Evolutionary conservation across 306 rosid species (phyloP).

Genomic region (Alnus rubra): DNA sequence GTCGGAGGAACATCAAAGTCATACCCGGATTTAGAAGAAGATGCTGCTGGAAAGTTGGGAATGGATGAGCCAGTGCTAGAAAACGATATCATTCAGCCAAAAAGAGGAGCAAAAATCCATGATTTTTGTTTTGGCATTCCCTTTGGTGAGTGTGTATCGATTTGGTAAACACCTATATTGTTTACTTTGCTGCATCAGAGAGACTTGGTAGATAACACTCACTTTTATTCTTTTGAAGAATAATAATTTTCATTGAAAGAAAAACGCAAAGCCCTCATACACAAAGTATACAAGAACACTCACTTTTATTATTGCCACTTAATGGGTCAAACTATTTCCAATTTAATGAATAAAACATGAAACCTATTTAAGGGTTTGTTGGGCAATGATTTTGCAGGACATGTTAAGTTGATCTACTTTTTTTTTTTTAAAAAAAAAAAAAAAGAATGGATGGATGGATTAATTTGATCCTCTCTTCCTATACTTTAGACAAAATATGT

Average conservation of each 20-base stretch:
- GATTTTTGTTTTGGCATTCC: constrained; percentile 98
- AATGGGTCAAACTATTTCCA: not conserved
- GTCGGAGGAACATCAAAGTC: constrained; percentile 40
- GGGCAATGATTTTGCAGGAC: not conserved
- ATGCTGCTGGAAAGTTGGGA: constrained; percentile 37
- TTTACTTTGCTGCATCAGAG: not conserved
- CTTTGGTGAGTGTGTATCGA: constrained; percentile 58
- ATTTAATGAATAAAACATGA: not conserved
- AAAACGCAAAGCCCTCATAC: no score
- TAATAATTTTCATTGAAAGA: no score
- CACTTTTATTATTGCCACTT: not conserved
- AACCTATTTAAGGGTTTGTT: not conserved
- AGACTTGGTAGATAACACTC: constrained; percentile 9
- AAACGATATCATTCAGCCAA: constrained; percentile 34
- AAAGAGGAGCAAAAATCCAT: constrained; percentile 72
- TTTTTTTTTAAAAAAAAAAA: not conserved
- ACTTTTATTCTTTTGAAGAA: not conserved
- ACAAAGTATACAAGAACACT: no score
- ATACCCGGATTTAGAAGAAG: constrained; percentile 34
- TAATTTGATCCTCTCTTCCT: not conserved
- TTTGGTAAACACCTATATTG: constrained; percentile 1
- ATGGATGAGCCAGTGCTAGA: constrained; percentile 34
- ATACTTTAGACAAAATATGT: not conserved
- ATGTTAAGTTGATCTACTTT: not conserved
- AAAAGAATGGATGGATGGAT: not conserved